A percentile compares a stretch with the other conserved stretches of the same genome.
These are phyloP conservation scores for Neurospora terricola DNA, from an alignment of 495 filamentous ascomycete genomes.

Conservation along the genomic window DNA sequence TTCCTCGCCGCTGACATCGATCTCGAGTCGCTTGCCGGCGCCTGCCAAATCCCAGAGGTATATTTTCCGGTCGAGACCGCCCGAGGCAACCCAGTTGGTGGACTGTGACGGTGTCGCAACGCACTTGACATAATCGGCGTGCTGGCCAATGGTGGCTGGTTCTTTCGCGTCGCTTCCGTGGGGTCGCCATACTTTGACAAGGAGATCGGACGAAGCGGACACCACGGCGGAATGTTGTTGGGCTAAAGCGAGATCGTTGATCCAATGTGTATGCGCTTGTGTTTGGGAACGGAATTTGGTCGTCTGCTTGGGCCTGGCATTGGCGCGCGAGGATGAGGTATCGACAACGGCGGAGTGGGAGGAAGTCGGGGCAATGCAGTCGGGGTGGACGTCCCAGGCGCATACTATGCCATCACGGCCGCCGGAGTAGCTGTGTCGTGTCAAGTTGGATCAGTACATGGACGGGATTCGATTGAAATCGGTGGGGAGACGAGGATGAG, in stretches of 20 bases:
- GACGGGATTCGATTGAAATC: neutral
- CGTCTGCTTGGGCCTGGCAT: conserved; percentile 26
- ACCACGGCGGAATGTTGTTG: conserved; percentile 76
- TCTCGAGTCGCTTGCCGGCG: conserved; percentile 71
- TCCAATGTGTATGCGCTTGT: conserved; percentile 98
- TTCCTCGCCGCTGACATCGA: conserved; percentile 72
- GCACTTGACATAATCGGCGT: conserved; percentile 93
- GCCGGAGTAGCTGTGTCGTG: conserved; percentile 68
- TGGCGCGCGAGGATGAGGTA: conserved; percentile 13
- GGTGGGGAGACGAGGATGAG: neutral
- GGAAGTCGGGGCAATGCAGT: conserved; percentile 36
- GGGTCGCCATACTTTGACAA: conserved; percentile 93
- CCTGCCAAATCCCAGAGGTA: conserved; percentile 89
- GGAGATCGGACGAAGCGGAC: conserved; percentile 90
- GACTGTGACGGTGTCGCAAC: conserved; percentile 63
- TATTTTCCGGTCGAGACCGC: conserved; percentile 86
- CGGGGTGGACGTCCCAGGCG: conserved; percentile 73
- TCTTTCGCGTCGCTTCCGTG: conserved; percentile 53
- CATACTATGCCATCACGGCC: conserved; percentile 94
- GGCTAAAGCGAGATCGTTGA: conserved; percentile 89
- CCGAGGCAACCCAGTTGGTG: conserved; percentile 89
- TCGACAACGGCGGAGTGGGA: conserved; percentile 23
- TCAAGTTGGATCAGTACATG: neutral
- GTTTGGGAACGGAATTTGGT: conserved; percentile 80
- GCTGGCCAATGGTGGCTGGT: conserved; percentile 79